Base-by-base conservation (phyloP, 164 flowering plant genomes). In the Hamamelis virginiana region DNA sequence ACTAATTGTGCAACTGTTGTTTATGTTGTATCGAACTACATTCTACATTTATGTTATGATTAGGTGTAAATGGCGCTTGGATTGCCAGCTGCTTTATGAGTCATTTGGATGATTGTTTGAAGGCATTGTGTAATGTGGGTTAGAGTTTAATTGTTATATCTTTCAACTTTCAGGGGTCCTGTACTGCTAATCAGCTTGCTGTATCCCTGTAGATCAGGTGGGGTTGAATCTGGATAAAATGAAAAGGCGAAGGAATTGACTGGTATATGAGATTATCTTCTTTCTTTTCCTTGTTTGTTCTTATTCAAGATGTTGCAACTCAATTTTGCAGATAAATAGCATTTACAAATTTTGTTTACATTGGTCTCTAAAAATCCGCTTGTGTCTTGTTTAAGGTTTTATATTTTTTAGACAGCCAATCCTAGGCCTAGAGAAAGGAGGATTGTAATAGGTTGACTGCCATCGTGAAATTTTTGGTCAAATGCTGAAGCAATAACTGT, bases 181-280 rank as follows among this genome's bases (percentile, higher is more conserved):
- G 16, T 22, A 3, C 13, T 63, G 50, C 52, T 63, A 63, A 22
- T 63, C 66, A 22, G 25, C 51, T 21, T 44, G 66, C 51, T 45
- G 53, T 44, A 45, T 45, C 52, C 25, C 23, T 21, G 33, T 46
- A 22, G 52, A 44, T 15, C 28, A 45, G 52, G 45, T 18, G 51
- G 52, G 19, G n/a, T 18, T 10, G 16, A 0, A n/a, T 11, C 27
- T 21, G n/a, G 66, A 12, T 44, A 44, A n/a, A 9, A 63, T 59
- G 4, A 44, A 25, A 13, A 19, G 52, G 44, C 18, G 26, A 22
- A 21, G 26, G 18, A 47, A 63, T 63, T 44, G 28, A n/a, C 52
- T 11, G 52, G 66, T 44, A 63, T 9, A 62, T 26, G 26, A 44
- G 16, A 14, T 59, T 28, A 16, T n/a, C 41, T 28, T 10, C 12